Evolutionary conservation across 164 flowering plant genomes (phyloP).

Genomic region (Berberis thunbergii): DNA sequence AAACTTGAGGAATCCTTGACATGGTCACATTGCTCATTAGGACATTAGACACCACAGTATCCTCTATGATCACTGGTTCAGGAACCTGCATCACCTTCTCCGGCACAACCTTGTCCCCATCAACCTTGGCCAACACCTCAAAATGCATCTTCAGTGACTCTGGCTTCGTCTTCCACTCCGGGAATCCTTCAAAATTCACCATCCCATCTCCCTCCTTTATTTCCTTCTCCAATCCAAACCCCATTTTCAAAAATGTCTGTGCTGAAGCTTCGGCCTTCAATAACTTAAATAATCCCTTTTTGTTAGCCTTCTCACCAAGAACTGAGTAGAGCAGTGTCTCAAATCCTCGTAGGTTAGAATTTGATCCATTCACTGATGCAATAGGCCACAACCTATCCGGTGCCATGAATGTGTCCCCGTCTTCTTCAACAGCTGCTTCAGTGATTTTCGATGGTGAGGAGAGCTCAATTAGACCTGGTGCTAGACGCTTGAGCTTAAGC

Average conservation of each 20-base stretch:
- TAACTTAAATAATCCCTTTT: constrained; percentile 63
- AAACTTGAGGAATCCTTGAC: constrained; percentile 43
- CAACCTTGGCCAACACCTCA: constrained; percentile 88
- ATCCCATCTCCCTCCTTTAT: constrained; percentile 49
- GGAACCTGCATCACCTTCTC: constrained; percentile 61
- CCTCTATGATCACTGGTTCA: constrained; percentile 49
- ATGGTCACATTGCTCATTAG: constrained; percentile 43
- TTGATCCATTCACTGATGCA: constrained; percentile 63
- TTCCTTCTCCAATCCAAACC: constrained; percentile 67
- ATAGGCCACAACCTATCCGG: constrained; percentile 81
- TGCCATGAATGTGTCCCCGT: constrained; percentile 39
- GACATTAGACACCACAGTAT: constrained; percentile 42
- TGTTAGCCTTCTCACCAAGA: constrained; percentile 53
- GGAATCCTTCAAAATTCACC: constrained; percentile 26
- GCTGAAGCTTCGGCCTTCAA: constrained; percentile 80
- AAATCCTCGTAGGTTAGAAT: constrained; percentile 63
- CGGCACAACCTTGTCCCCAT: constrained; percentile 65
- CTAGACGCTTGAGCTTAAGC: constrained; percentile 87
- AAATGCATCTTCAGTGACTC: constrained; percentile 62
- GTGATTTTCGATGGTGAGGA: constrained; percentile 42
- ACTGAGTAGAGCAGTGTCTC: constrained; percentile 56
- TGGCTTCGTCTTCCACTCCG: constrained; percentile 81
- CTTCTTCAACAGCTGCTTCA: constrained; percentile 8
- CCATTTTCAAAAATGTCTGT: constrained; percentile 75
- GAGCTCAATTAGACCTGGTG: constrained; percentile 84